phyloP scores from a whole-genome alignment of 768 basidiomycete genomes.

The Termitomyces bulborhizus region DNA sequence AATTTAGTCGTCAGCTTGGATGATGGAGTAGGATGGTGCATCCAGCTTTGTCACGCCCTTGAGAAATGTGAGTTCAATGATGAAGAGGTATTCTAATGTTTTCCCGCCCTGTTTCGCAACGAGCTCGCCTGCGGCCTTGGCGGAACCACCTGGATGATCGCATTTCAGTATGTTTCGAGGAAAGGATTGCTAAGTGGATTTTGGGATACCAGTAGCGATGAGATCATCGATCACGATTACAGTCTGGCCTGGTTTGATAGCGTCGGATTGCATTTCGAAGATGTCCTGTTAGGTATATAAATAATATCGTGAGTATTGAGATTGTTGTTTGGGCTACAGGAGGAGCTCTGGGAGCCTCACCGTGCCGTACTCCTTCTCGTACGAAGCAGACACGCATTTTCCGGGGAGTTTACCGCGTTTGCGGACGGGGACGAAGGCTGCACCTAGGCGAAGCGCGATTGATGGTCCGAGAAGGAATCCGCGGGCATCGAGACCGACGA shows the following conservation, averaged over 20 bases:
- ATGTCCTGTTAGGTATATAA: conserved; percentile 79
- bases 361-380: conserved; percentile 91
- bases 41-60: conserved; percentile 74
- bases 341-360: conserved; percentile 38
- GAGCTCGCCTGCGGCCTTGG: conserved; percentile 87
- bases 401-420: conserved; percentile 97
- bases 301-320: background rate
- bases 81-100: conserved; percentile 90
- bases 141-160: conserved; percentile 70
- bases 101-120: conserved; percentile 78
- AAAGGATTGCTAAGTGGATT: background rate
- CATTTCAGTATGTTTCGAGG: background rate
- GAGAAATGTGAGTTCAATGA: conserved; percentile 77
- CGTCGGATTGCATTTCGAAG: conserved; percentile 94
- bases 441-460: conserved; percentile 84
- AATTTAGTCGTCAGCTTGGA: conserved; percentile 62
- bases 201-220: conserved; percentile 79
- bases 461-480: conserved; percentile 95
- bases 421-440: conserved; percentile 93
- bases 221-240: conserved; percentile 92
- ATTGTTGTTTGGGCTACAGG: background rate
- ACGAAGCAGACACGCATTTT: conserved; percentile 62
- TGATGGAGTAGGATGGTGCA: conserved; percentile 84
- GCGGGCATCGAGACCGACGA: conserved; percentile 93
- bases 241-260: conserved; percentile 75